A percentile compares a stretch with the other conserved stretches of the same genome.
Evolutionary conservation across 2,329 filamentous ascomycete genomes (phyloP).

Genomic region (Rutstroemia sp.): DNA sequence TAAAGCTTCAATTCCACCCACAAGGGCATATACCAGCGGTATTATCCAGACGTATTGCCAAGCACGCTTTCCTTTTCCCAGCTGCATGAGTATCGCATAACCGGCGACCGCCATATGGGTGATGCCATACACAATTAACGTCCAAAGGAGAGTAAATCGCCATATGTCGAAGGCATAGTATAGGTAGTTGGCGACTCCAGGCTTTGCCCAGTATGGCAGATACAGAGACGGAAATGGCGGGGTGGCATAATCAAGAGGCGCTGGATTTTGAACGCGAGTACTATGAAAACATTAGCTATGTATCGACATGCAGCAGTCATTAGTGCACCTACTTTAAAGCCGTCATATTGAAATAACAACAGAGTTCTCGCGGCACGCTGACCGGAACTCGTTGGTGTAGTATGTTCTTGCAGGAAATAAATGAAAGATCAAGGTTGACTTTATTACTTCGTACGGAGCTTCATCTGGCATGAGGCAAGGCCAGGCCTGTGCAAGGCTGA

Average conservation of each 20-base stretch:
- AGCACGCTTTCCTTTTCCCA: conserved; percentile 28
- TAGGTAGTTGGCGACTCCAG: conserved; percentile 40
- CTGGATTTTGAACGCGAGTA: conserved; percentile 20
- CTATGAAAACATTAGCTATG: conserved; percentile 15
- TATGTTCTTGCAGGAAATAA: too few species aligned
- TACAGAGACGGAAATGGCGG: conserved; percentile 63
- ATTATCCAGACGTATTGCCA: conserved; percentile 45
- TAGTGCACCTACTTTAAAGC: conserved; percentile 14
- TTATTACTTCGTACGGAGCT: too few species aligned
- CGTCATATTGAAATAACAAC: conserved; percentile 7
- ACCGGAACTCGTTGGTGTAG: too few species aligned
- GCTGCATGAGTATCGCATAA: conserved; percentile 55
- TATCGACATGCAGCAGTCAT: not conserved
- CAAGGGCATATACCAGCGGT: conserved; percentile 49
- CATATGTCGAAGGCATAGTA: conserved; percentile 59
- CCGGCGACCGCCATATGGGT: conserved; percentile 50
- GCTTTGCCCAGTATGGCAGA: conserved; percentile 44
- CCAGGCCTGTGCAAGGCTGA: not conserved
- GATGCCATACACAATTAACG: conserved; percentile 53
- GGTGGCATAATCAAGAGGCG: conserved; percentile 44
- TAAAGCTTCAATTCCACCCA: conserved; percentile 56
- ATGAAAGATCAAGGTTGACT: too few species aligned
- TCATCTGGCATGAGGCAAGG: not conserved
- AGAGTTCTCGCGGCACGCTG: too few species aligned
- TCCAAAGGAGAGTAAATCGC: conserved; percentile 65